These are phyloP conservation scores for Leccinum variicolor DNA, from an alignment of 768 basidiomycete species.

Conservation along the genomic window DNA sequence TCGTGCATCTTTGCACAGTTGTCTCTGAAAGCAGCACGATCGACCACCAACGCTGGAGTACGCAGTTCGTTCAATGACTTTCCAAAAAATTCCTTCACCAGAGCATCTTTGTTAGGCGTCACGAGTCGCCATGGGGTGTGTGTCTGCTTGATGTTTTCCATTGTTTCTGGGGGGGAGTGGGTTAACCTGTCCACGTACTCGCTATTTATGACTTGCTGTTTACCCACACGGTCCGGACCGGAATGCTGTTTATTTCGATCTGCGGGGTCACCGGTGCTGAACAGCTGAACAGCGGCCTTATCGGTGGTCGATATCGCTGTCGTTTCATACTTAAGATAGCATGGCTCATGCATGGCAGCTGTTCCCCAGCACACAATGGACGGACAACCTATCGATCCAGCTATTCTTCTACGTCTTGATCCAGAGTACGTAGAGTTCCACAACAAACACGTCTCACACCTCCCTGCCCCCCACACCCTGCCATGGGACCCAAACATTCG, in stretches of 20 bases:
- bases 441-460: slow-evolving; percentile 43
- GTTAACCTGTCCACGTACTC: neutral
- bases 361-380: slow-evolving; percentile 14
- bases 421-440: slow-evolving; percentile 67
- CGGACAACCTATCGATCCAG: slow-evolving; percentile 57
- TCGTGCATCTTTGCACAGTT: slow-evolving; percentile 76
- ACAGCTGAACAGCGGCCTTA: neutral
- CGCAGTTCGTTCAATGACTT: slow-evolving; percentile 53
- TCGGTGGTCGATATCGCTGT: neutral
- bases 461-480: slow-evolving; percentile 50
- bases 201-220: slow-evolving; percentile 2
- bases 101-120: slow-evolving; percentile 44
- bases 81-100: slow-evolving; percentile 56
- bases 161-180: slow-evolving; percentile 2
- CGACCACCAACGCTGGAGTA: slow-evolving; percentile 78
- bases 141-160: slow-evolving; percentile 39
- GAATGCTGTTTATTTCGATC: slow-evolving; percentile 3
- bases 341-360: neutral
- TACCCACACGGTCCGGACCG: slow-evolving; percentile 3
- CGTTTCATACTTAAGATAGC: slow-evolving; percentile 9
- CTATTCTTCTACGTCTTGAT: slow-evolving; percentile 54
- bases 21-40: slow-evolving; percentile 63
- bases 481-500: slow-evolving; percentile 63
- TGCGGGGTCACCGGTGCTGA: neutral
- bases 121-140: slow-evolving; percentile 42